Base-by-base conservation (phyloP, 2,329 filamentous ascomycete species). In the Thielaviopsis populi region DNA sequence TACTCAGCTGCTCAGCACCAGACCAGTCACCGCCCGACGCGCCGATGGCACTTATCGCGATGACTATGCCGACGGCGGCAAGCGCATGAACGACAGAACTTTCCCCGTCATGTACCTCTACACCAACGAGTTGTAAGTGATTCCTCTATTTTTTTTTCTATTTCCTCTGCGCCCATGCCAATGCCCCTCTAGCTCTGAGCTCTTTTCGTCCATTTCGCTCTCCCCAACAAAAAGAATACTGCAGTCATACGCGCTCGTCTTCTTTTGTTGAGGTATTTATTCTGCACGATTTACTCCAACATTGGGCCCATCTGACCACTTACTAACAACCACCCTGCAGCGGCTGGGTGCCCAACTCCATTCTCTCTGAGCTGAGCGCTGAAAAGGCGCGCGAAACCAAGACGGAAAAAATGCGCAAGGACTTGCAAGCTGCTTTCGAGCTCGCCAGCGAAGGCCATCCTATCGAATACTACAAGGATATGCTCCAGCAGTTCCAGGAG, bases 61-160 rank as follows among this genome's bases (percentile, higher is more conserved):
- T 66, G 88, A 92, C 68, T 96, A 89, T 72, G 83, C 85, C 48
- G 91, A 96, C 70, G 91, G 88, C 66, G 92, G 89, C 70, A 94
- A 94, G 78, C 88, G 91, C 68, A 85, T 83, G 50, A 83, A 86
- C 67, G 91, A 96, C 74, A 83, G 92, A 68, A 91, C 88, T 37
- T 97, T 91, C 73, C 89, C 92, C 4, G 85, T 97, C 71, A 96
- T 97, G 92, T 97, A 96, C 73, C 78, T 97, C 61, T 80, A 84
- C 68, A 96, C 91, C 43, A 96, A 97, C 71, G 92, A 97, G 80
- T 97, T 99, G 94, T 99, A 77, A 83, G 92, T 84, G 27, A 22
- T 54, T 17, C 10, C 33, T 42, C 30, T 8, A n/a, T 22, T 37
- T 11, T 6, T 11, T 30, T 43, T 33, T 22, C 8, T 40, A 24